A percentile compares a stretch with the other conserved stretches of the same genome.
These are phyloP conservation scores for Candida tunisiensis DNA, from an alignment of 1,139 yeast species.

Conservation along the genomic window DNA sequence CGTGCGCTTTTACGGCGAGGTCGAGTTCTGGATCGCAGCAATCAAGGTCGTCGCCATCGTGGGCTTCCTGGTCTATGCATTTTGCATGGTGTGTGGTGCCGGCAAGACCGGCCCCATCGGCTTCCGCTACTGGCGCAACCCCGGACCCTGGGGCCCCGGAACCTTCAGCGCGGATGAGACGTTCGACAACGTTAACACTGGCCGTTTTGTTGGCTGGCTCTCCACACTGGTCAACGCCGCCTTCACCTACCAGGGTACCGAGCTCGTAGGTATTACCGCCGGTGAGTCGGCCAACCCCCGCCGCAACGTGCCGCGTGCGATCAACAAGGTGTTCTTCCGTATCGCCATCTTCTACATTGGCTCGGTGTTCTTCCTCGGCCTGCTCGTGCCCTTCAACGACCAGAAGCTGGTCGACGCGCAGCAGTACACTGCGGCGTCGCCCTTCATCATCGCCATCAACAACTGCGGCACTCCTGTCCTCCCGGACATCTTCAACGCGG, in stretches of 20 bases:
- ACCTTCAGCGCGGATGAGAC: conserved; percentile 33
- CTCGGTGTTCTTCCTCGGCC: conserved; percentile 34
- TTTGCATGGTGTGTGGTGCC: conserved; percentile 79
- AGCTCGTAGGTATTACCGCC: conserved; percentile 55
- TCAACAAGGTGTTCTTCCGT: conserved; percentile 49
- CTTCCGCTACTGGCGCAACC: conserved; percentile 50
- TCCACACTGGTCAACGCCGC: conserved; percentile 47
- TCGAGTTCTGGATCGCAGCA: conserved; percentile 65
- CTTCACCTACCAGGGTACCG: conserved; percentile 62
- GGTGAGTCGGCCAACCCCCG: conserved; percentile 56
- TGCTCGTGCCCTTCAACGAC: conserved; percentile 28
- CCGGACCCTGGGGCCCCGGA: conserved; percentile 38
- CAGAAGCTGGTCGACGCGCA: conserved; percentile 18
- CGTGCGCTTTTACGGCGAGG: conserved; percentile 58
- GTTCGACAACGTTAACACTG: conserved; percentile 39
- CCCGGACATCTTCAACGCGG: conserved; percentile 44
- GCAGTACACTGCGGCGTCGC: conserved; percentile 37
- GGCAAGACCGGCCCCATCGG: conserved; percentile 44
- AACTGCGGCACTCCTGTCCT: conserved; percentile 31
- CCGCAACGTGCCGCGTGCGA: conserved; percentile 47
- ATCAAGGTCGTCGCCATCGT: conserved; percentile 56
- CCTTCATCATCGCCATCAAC: conserved; percentile 43
- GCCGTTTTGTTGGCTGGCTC: conserved; percentile 57
- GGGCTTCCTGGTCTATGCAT: conserved; percentile 57
- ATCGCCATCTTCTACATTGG: conserved; percentile 45